Base-by-base conservation (phyloP, 768 basidiomycete genomes). In the Hygrophorus pudorinus region DNA sequence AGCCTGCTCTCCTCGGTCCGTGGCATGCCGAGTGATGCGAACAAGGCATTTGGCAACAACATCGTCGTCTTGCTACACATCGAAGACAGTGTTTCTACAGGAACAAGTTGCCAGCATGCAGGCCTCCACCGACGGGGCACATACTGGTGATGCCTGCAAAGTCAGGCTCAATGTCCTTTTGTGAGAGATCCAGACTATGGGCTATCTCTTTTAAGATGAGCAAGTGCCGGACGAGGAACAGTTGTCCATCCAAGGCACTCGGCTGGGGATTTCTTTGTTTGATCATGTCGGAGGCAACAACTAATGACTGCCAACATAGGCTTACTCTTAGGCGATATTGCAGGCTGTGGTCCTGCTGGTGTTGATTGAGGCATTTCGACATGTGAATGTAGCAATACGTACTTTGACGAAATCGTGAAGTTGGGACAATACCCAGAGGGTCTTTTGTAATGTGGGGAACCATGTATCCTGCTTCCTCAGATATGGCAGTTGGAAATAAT, bases 271-370 rank as follows among this genome's bases (percentile, higher is more conserved):
- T 68, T 39, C 72, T 75, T 24, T 56, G 46, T 17, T 73, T 69
- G 39, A 97, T 69, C 16, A 71, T 65, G n/a, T 82, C 73, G 0
- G 85, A 73, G 0, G 87, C 90, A 4, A 73, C 60, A 28, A 85
- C 68, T 3, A 98, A 73, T 0, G 93, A 94, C 47, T 82, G 73
- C 29, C 82, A 76, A 59, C 92, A 94, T 3, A 90, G 67, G 10
- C 74, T 70, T 27, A 96, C 72, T 97, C 93, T 63, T 92, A 88
- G 0, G 94, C 92, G 32, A 98, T 86, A 97, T 93, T 1, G 80
- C 83, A n/a, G 87, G 81, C 92, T 98, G 47, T 5, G 28, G 8
- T n/a, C 10, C n/a, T n/a, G n/a, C n/a, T n/a, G n/a, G n/a, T n/a
- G 20, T 44, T 46, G 28, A 42, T n/a, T 30, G 35, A 13, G 27